Base-by-base conservation (phyloP, 441 rosid genomes). In the Codiaeum variegatum region DNA sequence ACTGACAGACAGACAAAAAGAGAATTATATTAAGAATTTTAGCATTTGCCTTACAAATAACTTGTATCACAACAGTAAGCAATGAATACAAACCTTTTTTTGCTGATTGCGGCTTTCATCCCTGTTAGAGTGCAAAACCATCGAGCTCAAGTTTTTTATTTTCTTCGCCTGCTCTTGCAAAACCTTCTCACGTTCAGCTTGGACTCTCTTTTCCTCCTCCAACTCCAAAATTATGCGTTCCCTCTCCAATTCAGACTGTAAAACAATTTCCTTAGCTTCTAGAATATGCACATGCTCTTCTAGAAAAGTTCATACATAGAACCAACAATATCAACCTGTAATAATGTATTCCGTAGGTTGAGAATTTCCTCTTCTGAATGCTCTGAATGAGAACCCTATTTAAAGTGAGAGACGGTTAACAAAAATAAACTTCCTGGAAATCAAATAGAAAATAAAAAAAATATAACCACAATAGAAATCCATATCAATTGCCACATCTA, bases 121-220 rank as follows among this genome's bases (percentile, higher is more conserved):
- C 84, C 91, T 86, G 68, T 79, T 88, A 60, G 98, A 92, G 73
- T 83, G 80, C 78, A 95, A 80, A 66, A 95, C 98, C 88, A 92
- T 92, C 44, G 99, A 85, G 83, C 98, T 91, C 84, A 95, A 76
- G 82, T 90, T 95, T 85, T 92, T 73, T 66, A 95, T 95, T 80
- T 90, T 94, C 76, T 88, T 87, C 31, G 94, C 99, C 82, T 95
- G 99, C 90, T 91, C 91, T 81, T 90, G 90, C 86, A 95, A 66
- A 71, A 90, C 93, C 83, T 83, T 95, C 82, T 95, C 97, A 40
- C 93, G 88, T 75, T 91, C 98, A 64, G 89, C 99, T 79, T 95
- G 98, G 68, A 91, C 90, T 85, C 85, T 92, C 85, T 91, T 94
- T 84, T 94, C 97, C 85, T 92, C 99, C 84, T 94, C 98, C 82